Percentiles rank a stretch among this genome's conserved stretches.
phyloP scores from a whole-genome alignment of 148 eudicot genomes.

The Rhododendron ovatum region DNA sequence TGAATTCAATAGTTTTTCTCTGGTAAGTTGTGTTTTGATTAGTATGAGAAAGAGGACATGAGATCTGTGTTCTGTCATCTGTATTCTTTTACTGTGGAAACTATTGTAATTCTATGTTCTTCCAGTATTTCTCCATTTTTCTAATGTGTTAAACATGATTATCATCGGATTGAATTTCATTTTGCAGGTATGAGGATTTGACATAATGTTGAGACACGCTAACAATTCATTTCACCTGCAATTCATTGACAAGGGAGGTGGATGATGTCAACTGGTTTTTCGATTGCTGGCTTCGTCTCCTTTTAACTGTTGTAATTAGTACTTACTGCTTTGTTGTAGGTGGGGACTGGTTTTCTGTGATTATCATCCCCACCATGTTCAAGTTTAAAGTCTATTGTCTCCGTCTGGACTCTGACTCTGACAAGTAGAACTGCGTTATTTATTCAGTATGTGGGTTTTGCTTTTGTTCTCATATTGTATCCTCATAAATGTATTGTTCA shows the following conservation, averaged over 20 bases:
- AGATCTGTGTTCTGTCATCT: neutral
- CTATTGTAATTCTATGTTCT: neutral
- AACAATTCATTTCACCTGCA: neutral
- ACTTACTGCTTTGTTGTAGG: neutral
- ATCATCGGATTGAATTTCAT: neutral
- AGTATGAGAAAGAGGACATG: neutral
- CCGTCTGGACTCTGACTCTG: neutral
- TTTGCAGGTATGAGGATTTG: conserved; percentile 12
- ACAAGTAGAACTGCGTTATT: neutral
- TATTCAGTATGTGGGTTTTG: neutral
- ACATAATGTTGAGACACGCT: neutral
- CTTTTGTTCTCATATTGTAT: neutral
- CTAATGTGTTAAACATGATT: neutral
- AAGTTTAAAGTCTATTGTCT: neutral
- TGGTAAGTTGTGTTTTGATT: neutral
- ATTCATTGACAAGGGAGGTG: neutral
- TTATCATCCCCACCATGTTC: neutral
- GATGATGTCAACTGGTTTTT: neutral
- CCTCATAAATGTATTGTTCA: neutral
- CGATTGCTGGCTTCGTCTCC: conserved; percentile 1
- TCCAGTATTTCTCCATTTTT: neutral
- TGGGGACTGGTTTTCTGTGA: neutral
- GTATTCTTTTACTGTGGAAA: neutral
- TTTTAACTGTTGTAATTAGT: conserved; percentile 7
- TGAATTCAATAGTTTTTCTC: neutral